A percentile compares a stretch with the other conserved stretches of the same genome.
phyloP scores from a whole-genome alignment of 2,329 filamentous ascomycete species.

The Cercospora nicotianae region DNA sequence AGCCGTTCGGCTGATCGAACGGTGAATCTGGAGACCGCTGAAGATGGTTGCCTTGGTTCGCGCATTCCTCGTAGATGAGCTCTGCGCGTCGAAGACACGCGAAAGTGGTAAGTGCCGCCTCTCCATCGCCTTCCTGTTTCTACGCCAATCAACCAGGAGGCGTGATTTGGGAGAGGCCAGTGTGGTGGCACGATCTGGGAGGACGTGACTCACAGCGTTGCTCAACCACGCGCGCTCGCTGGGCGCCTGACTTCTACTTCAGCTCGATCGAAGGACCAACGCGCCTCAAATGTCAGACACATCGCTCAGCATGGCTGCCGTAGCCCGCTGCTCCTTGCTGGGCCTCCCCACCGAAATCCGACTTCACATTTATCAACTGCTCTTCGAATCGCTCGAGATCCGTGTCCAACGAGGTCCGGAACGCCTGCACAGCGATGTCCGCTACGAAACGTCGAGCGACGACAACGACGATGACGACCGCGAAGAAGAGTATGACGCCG shows the following conservation, averaged over 20 bases:
- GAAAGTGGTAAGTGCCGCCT: neutral
- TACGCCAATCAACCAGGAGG: neutral
- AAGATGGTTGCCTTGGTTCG: neutral
- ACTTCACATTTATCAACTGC: neutral
- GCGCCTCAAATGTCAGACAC: neutral
- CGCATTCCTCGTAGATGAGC: neutral
- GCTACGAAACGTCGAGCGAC: neutral
- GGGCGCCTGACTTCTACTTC: neutral
- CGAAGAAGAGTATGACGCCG: neutral
- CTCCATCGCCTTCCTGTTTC: neutral
- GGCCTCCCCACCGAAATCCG: constrained; percentile 4
- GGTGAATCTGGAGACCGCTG: no score
- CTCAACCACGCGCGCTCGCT: neutral
- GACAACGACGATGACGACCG: neutral
- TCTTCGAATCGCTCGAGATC: constrained; percentile 1
- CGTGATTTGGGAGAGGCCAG: neutral
- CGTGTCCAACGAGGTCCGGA: neutral
- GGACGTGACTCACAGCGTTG: neutral
- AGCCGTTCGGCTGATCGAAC: neutral
- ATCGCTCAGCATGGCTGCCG: neutral
- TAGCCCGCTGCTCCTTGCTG: neutral
- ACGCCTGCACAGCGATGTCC: neutral
- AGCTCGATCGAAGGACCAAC: neutral
- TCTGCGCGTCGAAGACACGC: neutral
- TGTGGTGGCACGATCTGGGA: neutral